phyloP scores from a whole-genome alignment of 2,329 filamentous ascomycete species.

The Fusarium falciforme region DNA sequence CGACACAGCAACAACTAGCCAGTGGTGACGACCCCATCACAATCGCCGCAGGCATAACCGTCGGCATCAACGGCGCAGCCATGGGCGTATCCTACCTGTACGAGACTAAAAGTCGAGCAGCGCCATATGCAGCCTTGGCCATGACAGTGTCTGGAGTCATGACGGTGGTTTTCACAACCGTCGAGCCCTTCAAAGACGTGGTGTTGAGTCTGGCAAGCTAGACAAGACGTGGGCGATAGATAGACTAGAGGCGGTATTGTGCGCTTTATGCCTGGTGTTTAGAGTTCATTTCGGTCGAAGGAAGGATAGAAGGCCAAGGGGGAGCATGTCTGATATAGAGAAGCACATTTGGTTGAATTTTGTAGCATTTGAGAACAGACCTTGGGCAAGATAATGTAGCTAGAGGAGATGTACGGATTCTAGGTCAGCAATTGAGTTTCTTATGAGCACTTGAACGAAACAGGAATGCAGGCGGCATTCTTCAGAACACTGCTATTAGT shows the following conservation, averaged over 20 bases:
- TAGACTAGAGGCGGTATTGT: conserved; percentile 7
- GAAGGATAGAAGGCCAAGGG: conserved; percentile 21
- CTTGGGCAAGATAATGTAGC: conserved; percentile 11
- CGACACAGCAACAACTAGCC: conserved; percentile 20
- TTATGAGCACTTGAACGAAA: conserved; percentile 4
- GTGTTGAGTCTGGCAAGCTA: conserved; percentile 50
- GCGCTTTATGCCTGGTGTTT: conserved; percentile 21
- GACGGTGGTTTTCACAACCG: conserved; percentile 65
- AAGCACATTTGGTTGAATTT: conserved; percentile 7
- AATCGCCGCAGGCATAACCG: conserved; percentile 62
- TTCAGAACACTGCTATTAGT: background rate
- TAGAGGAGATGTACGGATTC: conserved; percentile 1
- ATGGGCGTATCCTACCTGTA: conserved; percentile 70
- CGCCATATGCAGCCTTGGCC: conserved; percentile 66
- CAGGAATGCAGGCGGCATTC: background rate
- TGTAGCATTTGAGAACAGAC: conserved; percentile 24
- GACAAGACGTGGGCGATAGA: conserved; percentile 15
- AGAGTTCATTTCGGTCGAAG: conserved; percentile 30
- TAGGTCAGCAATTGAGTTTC: background rate
- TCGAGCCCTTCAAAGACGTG: conserved; percentile 57
- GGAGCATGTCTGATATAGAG: conserved; percentile 6
- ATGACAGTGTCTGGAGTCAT: conserved; percentile 69
- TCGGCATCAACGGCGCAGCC: conserved; percentile 69
- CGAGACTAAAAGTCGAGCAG: conserved; percentile 62
- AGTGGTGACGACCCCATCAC: conserved; percentile 49